Percentiles rank a stretch among this genome's conserved stretches.
Conservation (phyloP, 164 flowering plant genomes). For the Chloranthus sessilifolius region DNA sequence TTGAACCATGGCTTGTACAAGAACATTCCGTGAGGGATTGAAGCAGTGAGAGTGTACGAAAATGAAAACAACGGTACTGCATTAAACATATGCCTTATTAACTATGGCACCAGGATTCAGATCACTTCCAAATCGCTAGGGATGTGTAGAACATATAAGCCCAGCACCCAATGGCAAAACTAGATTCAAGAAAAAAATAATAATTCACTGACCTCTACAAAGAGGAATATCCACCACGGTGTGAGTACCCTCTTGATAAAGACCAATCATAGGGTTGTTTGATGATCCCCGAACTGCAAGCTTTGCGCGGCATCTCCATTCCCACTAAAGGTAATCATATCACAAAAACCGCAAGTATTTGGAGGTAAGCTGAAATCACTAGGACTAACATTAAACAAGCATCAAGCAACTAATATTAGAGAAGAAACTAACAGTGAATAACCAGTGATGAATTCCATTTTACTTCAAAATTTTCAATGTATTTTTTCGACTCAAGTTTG, state of each 20-base stretch:
- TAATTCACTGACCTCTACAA: slow-evolving; percentile 54
- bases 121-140: too few species aligned
- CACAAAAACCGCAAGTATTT: slow-evolving; percentile 1
- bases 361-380: neutral
- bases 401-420: neutral
- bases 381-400: neutral
- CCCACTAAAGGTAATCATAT: slow-evolving; percentile 46
- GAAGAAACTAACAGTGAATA: neutral
- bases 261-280: slow-evolving; percentile 60
- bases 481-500: neutral
- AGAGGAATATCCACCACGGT: slow-evolving; percentile 80
- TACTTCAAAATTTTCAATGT: neutral
- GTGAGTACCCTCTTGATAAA: slow-evolving; percentile 87
- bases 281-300: slow-evolving; percentile 86
- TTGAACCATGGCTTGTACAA: too few species aligned
- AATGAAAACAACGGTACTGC: too few species aligned
- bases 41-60: too few species aligned
- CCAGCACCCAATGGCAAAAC: slow-evolving; percentile 2
- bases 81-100: too few species aligned
- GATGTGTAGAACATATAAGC: too few species aligned
- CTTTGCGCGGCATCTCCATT: slow-evolving; percentile 97
- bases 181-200: neutral
- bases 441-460: neutral
- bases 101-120: too few species aligned
- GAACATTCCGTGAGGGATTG: too few species aligned